Evolutionary conservation across 176 grass and related monocot species (phyloP).

Genomic region (Ensete ventricosum): DNA sequence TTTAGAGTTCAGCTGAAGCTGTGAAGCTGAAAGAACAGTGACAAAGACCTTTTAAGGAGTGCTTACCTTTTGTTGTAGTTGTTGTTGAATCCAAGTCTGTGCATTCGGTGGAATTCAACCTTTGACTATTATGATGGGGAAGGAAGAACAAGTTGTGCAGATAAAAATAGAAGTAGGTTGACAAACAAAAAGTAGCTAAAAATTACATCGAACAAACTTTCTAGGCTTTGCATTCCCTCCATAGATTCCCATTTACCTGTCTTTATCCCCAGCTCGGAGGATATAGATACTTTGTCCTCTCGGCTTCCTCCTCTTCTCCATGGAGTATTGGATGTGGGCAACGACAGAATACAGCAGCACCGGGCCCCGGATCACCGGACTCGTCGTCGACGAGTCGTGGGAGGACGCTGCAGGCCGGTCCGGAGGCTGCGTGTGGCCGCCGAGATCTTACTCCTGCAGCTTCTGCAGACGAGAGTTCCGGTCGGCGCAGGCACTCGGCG

Average conservation of each 20-base stretch:
- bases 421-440: constrained; percentile 63
- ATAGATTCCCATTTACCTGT: constrained; percentile 7
- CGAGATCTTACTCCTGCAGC: constrained; percentile 69
- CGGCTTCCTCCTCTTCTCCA: background rate
- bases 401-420: constrained; percentile 56
- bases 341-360: constrained; percentile 19
- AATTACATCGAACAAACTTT: background rate
- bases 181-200: too few relatives aligned
- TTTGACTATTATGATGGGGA: too few relatives aligned
- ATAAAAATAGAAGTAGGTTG: too few relatives aligned
- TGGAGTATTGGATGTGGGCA: constrained; percentile 45
- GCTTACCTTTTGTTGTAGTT: too few relatives aligned
- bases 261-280: constrained; percentile 12
- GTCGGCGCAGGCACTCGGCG: constrained; percentile 86
- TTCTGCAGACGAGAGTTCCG: constrained; percentile 85
- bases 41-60: too few relatives aligned
- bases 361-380: background rate
- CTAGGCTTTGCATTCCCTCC: background rate
- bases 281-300: constrained; percentile 6
- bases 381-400: constrained; percentile 33
- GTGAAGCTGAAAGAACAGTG: too few relatives aligned
- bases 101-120: too few relatives aligned
- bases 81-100: too few relatives aligned
- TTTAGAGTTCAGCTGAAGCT: too few relatives aligned
- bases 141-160: too few relatives aligned